phyloP scores from a whole-genome alignment of 306 rosid genomes.

The Medicago arabica region DNA sequence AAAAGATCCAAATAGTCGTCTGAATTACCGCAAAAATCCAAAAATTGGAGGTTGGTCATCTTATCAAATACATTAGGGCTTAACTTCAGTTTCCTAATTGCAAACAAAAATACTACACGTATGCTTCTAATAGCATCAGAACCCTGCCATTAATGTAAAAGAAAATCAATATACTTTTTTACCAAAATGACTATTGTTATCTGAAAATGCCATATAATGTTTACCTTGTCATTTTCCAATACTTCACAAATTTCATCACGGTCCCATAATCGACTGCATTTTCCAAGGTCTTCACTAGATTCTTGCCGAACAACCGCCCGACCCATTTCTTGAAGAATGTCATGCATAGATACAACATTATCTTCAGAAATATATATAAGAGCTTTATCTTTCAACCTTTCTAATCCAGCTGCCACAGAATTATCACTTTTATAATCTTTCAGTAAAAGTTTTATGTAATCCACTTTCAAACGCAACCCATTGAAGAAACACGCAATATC shows the following conservation, averaged over 20 bases:
- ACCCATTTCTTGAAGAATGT: background rate
- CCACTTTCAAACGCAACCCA: background rate
- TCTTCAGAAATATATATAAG: background rate
- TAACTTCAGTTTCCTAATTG: background rate
- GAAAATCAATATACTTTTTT: too few relatives aligned
- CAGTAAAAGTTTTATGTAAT: background rate
- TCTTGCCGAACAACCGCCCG: background rate
- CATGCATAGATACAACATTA: constrained; percentile 1
- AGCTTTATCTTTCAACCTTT: background rate
- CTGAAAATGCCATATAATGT: too few relatives aligned
- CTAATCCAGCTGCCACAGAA: background rate
- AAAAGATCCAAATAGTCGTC: too few relatives aligned
- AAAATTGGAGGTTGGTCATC: background rate
- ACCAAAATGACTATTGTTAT: background rate
- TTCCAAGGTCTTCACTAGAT: background rate
- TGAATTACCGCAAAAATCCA: background rate
- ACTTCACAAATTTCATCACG: background rate
- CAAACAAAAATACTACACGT: background rate
- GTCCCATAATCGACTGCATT: background rate
- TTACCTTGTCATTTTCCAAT: background rate
- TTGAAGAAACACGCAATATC: background rate
- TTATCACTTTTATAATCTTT: background rate
- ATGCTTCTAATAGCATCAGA: background rate
- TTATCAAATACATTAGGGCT: background rate
- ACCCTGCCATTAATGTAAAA: background rate